Base-by-base conservation (phyloP, 306 rosid species). In the Fragaria vesca region DNA sequence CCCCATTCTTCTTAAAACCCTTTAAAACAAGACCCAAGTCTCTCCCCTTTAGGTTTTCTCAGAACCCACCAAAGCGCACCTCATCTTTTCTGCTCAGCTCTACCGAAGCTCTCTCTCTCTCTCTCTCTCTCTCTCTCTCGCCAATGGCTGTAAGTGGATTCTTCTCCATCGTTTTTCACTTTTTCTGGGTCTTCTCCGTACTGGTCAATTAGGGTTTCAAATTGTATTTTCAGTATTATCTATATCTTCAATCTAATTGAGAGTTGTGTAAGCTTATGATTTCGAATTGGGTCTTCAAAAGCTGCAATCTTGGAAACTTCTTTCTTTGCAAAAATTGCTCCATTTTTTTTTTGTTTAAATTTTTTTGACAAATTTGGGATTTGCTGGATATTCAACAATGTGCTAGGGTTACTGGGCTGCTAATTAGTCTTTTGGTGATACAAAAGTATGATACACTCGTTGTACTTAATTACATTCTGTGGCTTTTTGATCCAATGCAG, bases 401-500 rank as follows among this genome's bases (percentile, higher is more conserved):
- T 66, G 46, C 8, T 66, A 7, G 48, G 30, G 16, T 66, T 13
- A 3, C 47, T 66, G 24, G 24, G 70, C 24, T 74, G 15, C 50
- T 57, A 57, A 36, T n/a, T 51, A 10, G 45, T 50, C 1, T 45
- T 48, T 16, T 42, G 38, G 51, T 36, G n/a, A n/a, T 21, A 55
- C 4, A 15, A 2, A 12, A 50, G 45, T 48, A 28, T 72, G 48
- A 9, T 17, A 8, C 3, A 15, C 68, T 40, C 30, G 30, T 60
- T 60, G 20, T 10, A 26, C 32, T 26, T 46, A 6, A 75, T 45
- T 45, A 12, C 30, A 10, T 74, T 30, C 4, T 30, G 4, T 62
- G 18, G 32, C 17, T 78, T 74, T 18, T 81, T 52, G 32, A 63
- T 52, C 1, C 9, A 74, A 74, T 72, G 84, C 86, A 87, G 90